Evolutionary conservation across 176 grass and related monocot species (phyloP), one percentile per base, ranked within the genome.

Genomic region (Pontederia paniculata): DNA sequence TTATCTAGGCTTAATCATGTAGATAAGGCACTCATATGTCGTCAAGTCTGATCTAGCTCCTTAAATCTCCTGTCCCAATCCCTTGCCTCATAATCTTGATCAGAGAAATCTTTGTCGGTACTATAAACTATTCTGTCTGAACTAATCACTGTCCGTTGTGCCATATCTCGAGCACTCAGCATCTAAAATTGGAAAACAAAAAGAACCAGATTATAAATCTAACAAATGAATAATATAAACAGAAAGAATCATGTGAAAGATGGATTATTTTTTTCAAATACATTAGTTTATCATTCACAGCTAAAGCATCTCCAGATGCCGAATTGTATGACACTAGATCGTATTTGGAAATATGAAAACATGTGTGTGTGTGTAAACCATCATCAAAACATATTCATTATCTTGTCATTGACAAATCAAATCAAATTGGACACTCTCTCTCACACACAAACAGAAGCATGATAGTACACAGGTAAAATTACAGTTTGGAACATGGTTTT

Each of bases 81-180:
- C 67, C 56, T 98, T 48, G 56, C 74, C 75, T 98, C 86, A 71
- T 82, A 98, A 74, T 98, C 86, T 68, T 98, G 93, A 57, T 88
- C 86, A 21, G 72, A 17, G 21, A 88, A 52, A 82, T 91, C 86
- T 54, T 91, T 88, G 47, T 83, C 50, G 1, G 83, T 91, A 31
- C 73, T 84, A 55, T 91, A 98, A 21, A 91, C 80, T 50, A 98
- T 98, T 17, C 84, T 84, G 9, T 88, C 86, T 31, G 56, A 70
- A 44, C 75, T 80, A 69, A 98, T 98, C 52, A 88, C 77, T 42
- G 81, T 98, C 52, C 55, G 48, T 22, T 63, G 63, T 55, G 93
- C 74, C 86, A 98, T 98, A 59, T 98, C 93, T 4, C 93, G 83
- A 56, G 83, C 86, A 84, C 49, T 98, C 48, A 84, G 42, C 66